Evolutionary conservation across 768 basidiomycete species (phyloP), one percentile per base, ranked within the genome.

Genomic region (Suillus americanus): DNA sequence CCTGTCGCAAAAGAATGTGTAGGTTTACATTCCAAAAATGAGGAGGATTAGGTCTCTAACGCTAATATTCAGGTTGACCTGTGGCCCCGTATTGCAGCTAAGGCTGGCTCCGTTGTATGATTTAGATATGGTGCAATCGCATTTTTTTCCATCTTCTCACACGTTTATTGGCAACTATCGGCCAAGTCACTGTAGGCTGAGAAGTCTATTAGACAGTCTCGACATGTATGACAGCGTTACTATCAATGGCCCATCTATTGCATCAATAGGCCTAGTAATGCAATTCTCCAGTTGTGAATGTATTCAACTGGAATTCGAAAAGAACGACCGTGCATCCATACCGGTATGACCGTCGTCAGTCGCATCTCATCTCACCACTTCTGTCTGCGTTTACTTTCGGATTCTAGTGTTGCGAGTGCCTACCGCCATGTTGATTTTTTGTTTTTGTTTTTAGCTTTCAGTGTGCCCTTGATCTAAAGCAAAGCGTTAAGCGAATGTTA

Each of bases 1-100:
- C 95, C 95, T 46, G 94, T 99, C 67, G 97, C 97, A 82, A 99
- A 99, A 88, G 97, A 98, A 94, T 99, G 97, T 76, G 93, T 95
- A 77, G 48, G 93, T 89, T 50, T 9, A 38, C 10, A 3, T n/a
- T 40, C 60, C 6, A 12, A 38, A 38, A 14, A 6, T 28, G 2
- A 40, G 37, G 66, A 20, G 43, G 41, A 20, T n/a, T 46, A 46
- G 62, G 55, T 18, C 25, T 10, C 30, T 46, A 7, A 50, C 7
- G 20, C 3, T n/a, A 16, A 45, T 68, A 54, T 64, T 56, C 71
- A 94, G 92, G 95, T 95, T 74, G 97, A 98, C 83, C 84, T 97
- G 64, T 98, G 97, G 97, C 97, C 94, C 64, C 95, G 95, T 92
- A 98, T 98, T 73, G 97, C 97, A 63, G 95, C 96, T 70, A 99